phyloP scores from a whole-genome alignment of 805 yeast genomes.

The Henningerozyma blattae region DNA sequence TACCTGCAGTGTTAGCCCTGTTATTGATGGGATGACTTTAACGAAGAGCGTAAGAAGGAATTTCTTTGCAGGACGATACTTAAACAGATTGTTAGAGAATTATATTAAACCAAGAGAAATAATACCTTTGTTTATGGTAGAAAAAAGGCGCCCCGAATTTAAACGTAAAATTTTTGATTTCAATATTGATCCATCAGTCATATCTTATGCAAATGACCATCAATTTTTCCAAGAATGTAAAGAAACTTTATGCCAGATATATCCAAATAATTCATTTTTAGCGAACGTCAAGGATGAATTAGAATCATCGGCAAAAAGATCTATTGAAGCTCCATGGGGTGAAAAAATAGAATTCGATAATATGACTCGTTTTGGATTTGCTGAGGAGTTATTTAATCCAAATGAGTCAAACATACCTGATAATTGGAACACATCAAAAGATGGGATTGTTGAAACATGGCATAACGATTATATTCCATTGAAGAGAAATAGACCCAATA shows the following conservation, averaged over 20 bases:
- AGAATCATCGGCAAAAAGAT: conserved; percentile 26
- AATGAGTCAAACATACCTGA: conserved; percentile 28
- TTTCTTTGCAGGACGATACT: conserved; percentile 57
- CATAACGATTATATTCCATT: conserved; percentile 63
- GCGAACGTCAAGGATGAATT: conserved; percentile 17
- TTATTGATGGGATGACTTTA: conserved; percentile 69
- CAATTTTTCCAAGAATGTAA: conserved; percentile 58
- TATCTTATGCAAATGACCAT: conserved; percentile 41
- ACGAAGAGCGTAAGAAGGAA: conserved; percentile 61
- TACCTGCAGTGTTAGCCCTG: conserved; percentile 64
- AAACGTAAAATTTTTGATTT: conserved; percentile 15
- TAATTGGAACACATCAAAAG: conserved; percentile 27
- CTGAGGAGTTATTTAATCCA: conserved; percentile 68
- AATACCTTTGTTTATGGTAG: conserved; percentile 22
- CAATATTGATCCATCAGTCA: conserved; percentile 35
- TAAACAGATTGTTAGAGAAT: conserved; percentile 26
- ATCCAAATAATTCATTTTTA: conserved; percentile 11
- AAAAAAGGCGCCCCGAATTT: conserved; percentile 22
- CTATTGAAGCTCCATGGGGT: conserved; percentile 71
- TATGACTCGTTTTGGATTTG: conserved; percentile 46
- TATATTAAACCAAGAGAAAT: conserved; percentile 24
- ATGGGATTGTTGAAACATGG: conserved; percentile 44
- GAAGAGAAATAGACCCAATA: conserved; percentile 37
- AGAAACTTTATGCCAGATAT: conserved; percentile 49
- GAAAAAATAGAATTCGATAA: conserved; percentile 46